A percentile compares a stretch with the other conserved stretches of the same genome.
These are phyloP conservation scores for Ambrosiella cleistominuta DNA, from an alignment of 2,329 filamentous ascomycete genomes.

Conservation along the genomic window DNA sequence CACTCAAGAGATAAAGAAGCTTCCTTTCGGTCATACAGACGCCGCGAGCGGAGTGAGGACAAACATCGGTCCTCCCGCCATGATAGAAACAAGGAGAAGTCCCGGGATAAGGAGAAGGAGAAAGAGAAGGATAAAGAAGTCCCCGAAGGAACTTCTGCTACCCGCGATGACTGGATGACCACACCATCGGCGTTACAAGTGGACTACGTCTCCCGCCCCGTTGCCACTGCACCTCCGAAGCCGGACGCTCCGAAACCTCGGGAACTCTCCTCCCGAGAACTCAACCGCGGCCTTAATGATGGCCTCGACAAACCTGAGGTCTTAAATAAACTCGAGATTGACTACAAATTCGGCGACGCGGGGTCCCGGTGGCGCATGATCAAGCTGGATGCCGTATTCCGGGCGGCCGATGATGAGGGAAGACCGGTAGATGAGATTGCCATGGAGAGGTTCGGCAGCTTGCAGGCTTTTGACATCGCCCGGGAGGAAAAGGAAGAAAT, in stretches of 20 bases:
- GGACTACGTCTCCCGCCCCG: conserved; percentile 58
- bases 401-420: conserved; percentile 55
- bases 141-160: conserved; percentile 19
- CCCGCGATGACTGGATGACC: conserved; percentile 86
- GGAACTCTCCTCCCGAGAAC: conserved; percentile 60
- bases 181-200: conserved; percentile 65
- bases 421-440: conserved; percentile 68
- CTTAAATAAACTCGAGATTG: conserved; percentile 33
- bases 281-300: conserved; percentile 46
- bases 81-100: neutral
- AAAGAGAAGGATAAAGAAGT: too few relatives aligned
- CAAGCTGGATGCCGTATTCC: conserved; percentile 74
- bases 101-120: neutral
- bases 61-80: neutral
- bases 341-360: conserved; percentile 74
- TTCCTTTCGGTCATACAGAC: neutral
- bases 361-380: conserved; percentile 95
- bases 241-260: conserved; percentile 39
- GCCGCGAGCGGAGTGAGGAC: too few relatives aligned
- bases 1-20: conserved; percentile 1
- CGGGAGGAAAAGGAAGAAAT: conserved; percentile 85
- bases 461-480: conserved; percentile 79
- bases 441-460: conserved; percentile 58
- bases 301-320: conserved; percentile 28
- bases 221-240: conserved; percentile 31